Percentiles rank a stretch among this genome's conserved stretches.
phyloP scores from a whole-genome alignment of 805 yeast species.

The Nakazawaea peltata region DNA sequence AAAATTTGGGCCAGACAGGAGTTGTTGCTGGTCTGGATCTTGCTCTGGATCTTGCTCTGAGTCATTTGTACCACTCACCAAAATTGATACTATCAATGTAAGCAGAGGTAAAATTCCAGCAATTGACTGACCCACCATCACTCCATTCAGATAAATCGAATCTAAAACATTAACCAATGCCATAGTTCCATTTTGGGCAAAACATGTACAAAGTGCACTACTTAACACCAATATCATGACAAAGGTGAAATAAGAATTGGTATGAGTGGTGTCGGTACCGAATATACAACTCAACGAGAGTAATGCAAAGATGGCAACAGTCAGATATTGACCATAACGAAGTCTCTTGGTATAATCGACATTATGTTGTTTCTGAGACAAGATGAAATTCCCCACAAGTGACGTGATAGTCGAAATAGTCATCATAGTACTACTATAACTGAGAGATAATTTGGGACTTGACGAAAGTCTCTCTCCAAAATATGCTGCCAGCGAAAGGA shows the following conservation, averaged over 20 bases:
- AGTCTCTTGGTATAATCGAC: constrained; percentile 53
- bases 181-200: constrained; percentile 85
- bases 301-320: constrained; percentile 46
- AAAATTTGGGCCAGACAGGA: constrained; percentile 6
- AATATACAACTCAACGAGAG: constrained; percentile 45
- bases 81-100: constrained; percentile 49
- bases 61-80: constrained; percentile 13
- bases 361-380: constrained; percentile 59
- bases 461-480: constrained; percentile 53
- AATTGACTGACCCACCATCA: constrained; percentile 91
- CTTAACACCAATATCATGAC: constrained; percentile 56
- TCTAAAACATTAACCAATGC: constrained; percentile 78
- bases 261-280: constrained; percentile 25
- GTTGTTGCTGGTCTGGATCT: no score
- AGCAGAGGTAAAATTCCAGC: constrained; percentile 90
- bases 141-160: constrained; percentile 74
- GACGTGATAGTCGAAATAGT: constrained; percentile 69
- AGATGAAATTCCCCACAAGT: constrained; percentile 45
- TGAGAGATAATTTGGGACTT: constrained; percentile 41
- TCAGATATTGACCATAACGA: constrained; percentile 49
- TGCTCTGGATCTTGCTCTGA: neutral
- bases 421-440: constrained; percentile 84
- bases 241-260: constrained; percentile 33
- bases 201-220: constrained; percentile 69
- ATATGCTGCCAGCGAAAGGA: constrained; percentile 78